Base-by-base conservation (phyloP, 352 stramenopile species). In the Porosira glacialis region DNA sequence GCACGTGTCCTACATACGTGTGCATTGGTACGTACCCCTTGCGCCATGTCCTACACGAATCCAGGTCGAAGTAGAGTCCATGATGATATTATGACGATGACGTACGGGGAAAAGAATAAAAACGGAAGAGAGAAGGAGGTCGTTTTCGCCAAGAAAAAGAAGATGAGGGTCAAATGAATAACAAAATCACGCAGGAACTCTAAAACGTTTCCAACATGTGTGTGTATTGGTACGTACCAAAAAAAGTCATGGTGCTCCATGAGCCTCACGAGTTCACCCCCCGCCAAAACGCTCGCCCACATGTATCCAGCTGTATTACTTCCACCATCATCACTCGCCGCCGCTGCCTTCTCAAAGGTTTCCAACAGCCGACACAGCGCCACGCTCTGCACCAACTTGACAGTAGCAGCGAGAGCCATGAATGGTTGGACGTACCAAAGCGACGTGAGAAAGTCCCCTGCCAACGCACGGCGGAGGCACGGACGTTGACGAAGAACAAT, bases 191-290 rank as follows among this genome's bases (percentile, higher is more conserved):
- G 49, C 86, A 81, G 17, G 55, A 75, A 5, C 70, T 53, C 44
- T 83, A 87, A 17, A 88, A 36, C 2, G 71, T n/a, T n/a, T n/a
- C n/a, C n/a, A n/a, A n/a, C n/a, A n/a, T n/a, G n/a, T n/a, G n/a
- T n/a, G n/a, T n/a, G n/a, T n/a, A n/a, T n/a, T n/a, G n/a, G n/a
- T n/a, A n/a, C n/a, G n/a, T n/a, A n/a, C 33, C 75, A 75, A 44
- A 89, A 85, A 53, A 87, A 89, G 1, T 81, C 61, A 56, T 88
- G 83, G 60, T 89, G 83, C 43, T 83, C 75, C 56, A 87, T 85
- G 15, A 89, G 51, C 0, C 78, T 49, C 2, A 89, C 53, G 15
- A 84, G 49, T 2, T 68, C 77, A 38, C 65, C 79, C 13, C 59
- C 4, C 0, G 84, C 78, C 28, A 88, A 44, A 0, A 83, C 39